Percentiles rank a stretch among this genome's conserved stretches.
phyloP scores from a whole-genome alignment of 1,284 basidiomycete genomes.

The Tilletia walkeri region DNA sequence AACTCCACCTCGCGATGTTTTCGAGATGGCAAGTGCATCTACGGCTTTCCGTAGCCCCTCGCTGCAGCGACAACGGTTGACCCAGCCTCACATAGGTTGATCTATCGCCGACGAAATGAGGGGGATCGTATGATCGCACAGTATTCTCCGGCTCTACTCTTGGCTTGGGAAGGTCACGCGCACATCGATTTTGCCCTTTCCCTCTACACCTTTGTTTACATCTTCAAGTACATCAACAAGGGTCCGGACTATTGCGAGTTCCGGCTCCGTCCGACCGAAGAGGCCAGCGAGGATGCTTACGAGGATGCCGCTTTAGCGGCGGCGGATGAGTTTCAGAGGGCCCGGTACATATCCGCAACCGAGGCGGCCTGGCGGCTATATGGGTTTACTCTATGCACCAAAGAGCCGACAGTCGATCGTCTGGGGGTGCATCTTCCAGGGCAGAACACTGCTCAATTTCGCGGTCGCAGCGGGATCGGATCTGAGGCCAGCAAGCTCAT shows the following conservation, averaged over 20 bases:
- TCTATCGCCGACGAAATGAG: neutral
- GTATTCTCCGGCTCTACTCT: neutral
- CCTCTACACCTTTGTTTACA: neutral
- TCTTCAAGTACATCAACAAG: slow-evolving; percentile 8
- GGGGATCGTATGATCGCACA: slow-evolving; percentile 3
- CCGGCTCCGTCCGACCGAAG: neutral
- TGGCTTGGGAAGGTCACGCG: neutral
- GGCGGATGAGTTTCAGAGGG: neutral
- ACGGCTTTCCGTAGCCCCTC: neutral
- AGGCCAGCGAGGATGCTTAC: neutral
- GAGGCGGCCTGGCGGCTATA: neutral
- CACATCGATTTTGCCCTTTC: neutral
- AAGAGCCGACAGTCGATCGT: neutral
- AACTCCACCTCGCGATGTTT: neutral
- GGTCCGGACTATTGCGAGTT: slow-evolving; percentile 1
- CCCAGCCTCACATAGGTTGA: neutral
- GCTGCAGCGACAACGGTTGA: neutral
- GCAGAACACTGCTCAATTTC: slow-evolving; percentile 1
- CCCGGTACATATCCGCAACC: neutral
- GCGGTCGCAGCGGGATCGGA: neutral
- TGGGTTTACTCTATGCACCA: neutral
- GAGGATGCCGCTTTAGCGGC: neutral
- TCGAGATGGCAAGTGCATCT: neutral
- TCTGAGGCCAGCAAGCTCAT: slow-evolving; percentile 1
- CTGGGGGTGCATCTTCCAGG: neutral